Evolutionary conservation across 2,329 filamentous ascomycete species (phyloP), one percentile per base, ranked within the genome.

Genomic region (Aspergillus novoparasiticus): DNA sequence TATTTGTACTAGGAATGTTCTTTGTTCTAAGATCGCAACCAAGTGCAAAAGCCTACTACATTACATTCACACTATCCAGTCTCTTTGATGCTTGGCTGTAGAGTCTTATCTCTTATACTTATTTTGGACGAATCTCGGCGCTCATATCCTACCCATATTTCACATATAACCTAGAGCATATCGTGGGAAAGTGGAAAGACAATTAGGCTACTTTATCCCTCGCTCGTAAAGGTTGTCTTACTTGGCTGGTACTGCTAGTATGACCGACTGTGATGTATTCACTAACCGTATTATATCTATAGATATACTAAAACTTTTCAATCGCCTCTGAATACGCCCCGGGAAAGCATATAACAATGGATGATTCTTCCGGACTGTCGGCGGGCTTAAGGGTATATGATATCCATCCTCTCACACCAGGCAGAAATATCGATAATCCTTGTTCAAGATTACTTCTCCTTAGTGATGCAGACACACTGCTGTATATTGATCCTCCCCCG

Each of bases 401-500:
- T 6, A 36, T 54, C 6, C n/a, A 54, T 19, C 26, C 26, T 51
- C 10, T 19, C 46, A 4, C 26, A 19, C 8, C 30, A 51, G 16
- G 11, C 26, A 51, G 4, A n/a, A 28, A 51, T n/a, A 10, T 16
- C 8, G 26, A 51, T 30, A 32, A 36, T 54, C 51, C 21, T 26
- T 54, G 10, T 39, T 54, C 30, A 16, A 54, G 60, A 2, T 32
- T 67, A 21, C 43, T 68, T 19, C 61, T 67, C 21, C 50, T 63
- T 9, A 21, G 62, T 12, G 69, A 72, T n/a, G 76, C 69, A 32
- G 78, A 80, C 62, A 80, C 78, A 0, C 68, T 78, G 19, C 72
- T 78, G 1, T 78, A 73, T 55, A 75, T 80, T 50, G 78, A 79
- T 21, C 60, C 71, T 21, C 68, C 74, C 1, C 73, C 74, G 4